Base-by-base conservation (phyloP, 495 filamentous ascomycete genomes). In the Margaritispora aquatica region DNA sequence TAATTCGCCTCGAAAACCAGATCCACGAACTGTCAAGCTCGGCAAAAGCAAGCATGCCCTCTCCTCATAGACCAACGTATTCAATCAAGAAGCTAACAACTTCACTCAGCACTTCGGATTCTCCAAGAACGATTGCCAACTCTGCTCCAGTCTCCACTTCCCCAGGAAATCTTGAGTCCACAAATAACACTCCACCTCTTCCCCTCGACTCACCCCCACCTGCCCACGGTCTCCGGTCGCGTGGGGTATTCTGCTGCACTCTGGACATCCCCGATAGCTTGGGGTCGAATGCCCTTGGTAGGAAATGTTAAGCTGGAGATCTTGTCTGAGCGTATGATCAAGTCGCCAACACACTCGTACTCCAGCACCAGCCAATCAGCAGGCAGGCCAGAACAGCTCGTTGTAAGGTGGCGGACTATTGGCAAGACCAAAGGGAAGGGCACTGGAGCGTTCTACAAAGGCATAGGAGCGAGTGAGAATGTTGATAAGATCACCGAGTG, bases 211-310 rank as follows among this genome's bases (percentile, higher is more conserved):
- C 95, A 98, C 67, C 95, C 92, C 1, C 89, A 97, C 69, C 89
- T 98, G 13, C 94, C 94, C 50, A 88, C 84, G 9, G 95, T 97
- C 51, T 86, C 89, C 5, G 94, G 94, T 46, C 83, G 90, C 27
- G 88, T 96, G 15, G 85, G 89, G 27, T 98, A 98, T 70, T 87
- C 87, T 44, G 92, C 94, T 20, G 94, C 94, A 1, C 77, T 98
- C 17, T 97, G 92, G 92, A 96, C 94, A 1, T 86, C 91, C 1
- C 94, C 94, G 0, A 83, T 98, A 23, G 95, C 92, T 19, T 98
- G 94, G 94, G 92, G 95, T 64, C 85, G 88, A 36, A 78, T 98
- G 0, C 94, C 94, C 10, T 77, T 96, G 0, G 79, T 97, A 23
- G 91, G 92, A 34, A 95, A 96, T 66, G 89, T 96, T 3, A 85